Percentiles rank a stretch among this genome's conserved stretches.
phyloP scores from a whole-genome alignment of 805 yeast species.

The Starmerella apicola region DNA sequence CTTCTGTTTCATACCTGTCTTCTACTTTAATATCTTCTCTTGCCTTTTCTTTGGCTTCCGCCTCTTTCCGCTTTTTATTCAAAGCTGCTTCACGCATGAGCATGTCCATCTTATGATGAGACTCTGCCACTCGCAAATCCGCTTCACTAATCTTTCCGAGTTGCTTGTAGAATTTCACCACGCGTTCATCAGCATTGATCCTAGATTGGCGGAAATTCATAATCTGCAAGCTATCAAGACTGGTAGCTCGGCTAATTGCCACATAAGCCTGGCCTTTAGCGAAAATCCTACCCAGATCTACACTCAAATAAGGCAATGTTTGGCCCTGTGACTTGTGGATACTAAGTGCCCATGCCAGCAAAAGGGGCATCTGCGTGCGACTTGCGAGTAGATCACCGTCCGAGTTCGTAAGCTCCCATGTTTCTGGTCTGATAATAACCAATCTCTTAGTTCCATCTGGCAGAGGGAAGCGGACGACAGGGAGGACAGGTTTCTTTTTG shows the following conservation, averaged over 20 bases:
- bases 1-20: not conserved
- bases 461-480: slow-evolving; percentile 63
- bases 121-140: slow-evolving; percentile 10
- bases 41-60: not conserved
- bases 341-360: slow-evolving; percentile 93
- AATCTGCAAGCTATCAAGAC: slow-evolving; percentile 72
- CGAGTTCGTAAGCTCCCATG: slow-evolving; percentile 70
- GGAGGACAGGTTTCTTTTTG: slow-evolving; percentile 30
- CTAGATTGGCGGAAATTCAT: slow-evolving; percentile 52
- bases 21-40: not conserved
- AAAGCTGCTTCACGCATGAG: not conserved
- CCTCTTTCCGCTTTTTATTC: not conserved
- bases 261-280: slow-evolving; percentile 95
- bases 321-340: slow-evolving; percentile 96
- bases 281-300: slow-evolving; percentile 63
- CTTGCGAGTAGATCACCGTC: slow-evolving; percentile 53
- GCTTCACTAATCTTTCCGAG: slow-evolving; percentile 1
- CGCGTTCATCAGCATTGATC: slow-evolving; percentile 59
- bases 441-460: slow-evolving; percentile 62
- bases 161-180: slow-evolving; percentile 49
- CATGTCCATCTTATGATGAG: slow-evolving; percentile 1
- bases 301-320: slow-evolving; percentile 61
- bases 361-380: slow-evolving; percentile 70
- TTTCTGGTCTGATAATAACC: slow-evolving; percentile 70
- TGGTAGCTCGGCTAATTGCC: slow-evolving; percentile 81